A percentile compares a stretch with the other conserved stretches of the same genome.
Conservation (phyloP, 371 early-diverging fungal genomes). For the Mortierella sp. region DNA sequence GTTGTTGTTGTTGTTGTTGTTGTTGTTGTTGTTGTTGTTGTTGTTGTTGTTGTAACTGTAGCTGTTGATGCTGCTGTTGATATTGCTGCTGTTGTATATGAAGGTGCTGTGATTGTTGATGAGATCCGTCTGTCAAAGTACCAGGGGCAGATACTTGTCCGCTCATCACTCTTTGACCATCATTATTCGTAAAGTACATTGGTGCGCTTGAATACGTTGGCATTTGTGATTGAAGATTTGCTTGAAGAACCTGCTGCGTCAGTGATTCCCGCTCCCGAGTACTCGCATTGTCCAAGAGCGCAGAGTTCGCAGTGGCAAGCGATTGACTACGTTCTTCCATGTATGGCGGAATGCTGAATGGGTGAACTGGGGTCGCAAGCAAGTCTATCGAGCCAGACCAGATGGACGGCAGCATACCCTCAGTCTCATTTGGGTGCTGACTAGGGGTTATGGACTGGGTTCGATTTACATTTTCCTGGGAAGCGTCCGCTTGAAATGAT, state of each 20-base stretch:
- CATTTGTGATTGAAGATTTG: constrained; percentile 16
- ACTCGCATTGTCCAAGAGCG: constrained; percentile 16
- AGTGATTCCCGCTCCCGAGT: constrained; percentile 29
- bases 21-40: constrained; percentile 39
- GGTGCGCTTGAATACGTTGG: constrained; percentile 17
- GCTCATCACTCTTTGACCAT: constrained; percentile 11
- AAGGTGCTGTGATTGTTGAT: constrained; percentile 30
- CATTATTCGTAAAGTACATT: constrained; percentile 13
- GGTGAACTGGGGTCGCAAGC: constrained; percentile 47
- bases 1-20: constrained; percentile 27
- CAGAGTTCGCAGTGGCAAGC: constrained; percentile 17
- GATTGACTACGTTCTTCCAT: constrained; percentile 15
- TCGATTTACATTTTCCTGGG: constrained; percentile 14
- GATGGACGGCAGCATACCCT: constrained; percentile 34
- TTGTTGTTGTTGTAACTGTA: constrained; percentile 29
- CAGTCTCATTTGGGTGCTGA: constrained; percentile 51
- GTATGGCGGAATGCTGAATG: constrained; percentile 30
- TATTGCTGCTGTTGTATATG: constrained; percentile 29
- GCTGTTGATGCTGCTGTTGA: constrained; percentile 25
- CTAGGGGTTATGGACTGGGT: constrained; percentile 25
- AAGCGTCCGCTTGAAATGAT: constrained; percentile 8
- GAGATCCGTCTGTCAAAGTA: constrained; percentile 15
- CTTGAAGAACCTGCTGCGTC: constrained; percentile 19
- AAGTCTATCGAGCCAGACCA: constrained; percentile 40
- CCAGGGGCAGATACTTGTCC: constrained; percentile 2